Base-by-base conservation (phyloP, 2,329 filamentous ascomycete genomes). In the Coccinonectria pachysandricola region DNA sequence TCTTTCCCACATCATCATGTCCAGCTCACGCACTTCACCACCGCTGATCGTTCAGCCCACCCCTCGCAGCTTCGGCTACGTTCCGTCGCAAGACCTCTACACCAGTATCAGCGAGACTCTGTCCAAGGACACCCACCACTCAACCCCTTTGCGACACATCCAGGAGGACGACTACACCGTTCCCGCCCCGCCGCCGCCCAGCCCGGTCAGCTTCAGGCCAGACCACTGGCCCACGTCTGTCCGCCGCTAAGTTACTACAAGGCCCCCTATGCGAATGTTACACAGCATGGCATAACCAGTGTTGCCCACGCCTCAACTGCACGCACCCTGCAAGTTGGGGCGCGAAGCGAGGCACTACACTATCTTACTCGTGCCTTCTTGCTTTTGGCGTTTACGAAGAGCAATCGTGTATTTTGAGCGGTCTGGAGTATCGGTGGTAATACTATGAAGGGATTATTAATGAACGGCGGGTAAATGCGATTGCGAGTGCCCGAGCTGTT, bases 151-250 rank as follows among this genome's bases (percentile, higher is more conserved):
- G 35, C 66, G 62, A 38, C 55, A 58, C 37, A 69, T 71, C 41
- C 60, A 59, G 36, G 66, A 73, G 42, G 57, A 68, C 32, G 72
- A 77, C 51, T 78, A 75, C 55, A 61, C 64, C 16, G 71, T 76
- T 12, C 74, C 74, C n/a, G 71, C 73, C 9, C 69, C 74, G 20
- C 74, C 74, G 8, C 74, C 74, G 12, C 71, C 74, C 8, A 75
- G 68, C 40, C 74, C 74, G 6, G 68, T 78, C 46, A 69, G 68
- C 53, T 76, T 75, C 45, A 63, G 68, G 15, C 51, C 56, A 13
- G 69, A 75, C 31, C 61, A 68, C 47, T 74, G 71, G 68, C 57
- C 64, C 27, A 49, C 53, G 18, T 46, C 50, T 23, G 36, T 39
- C 23, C 47, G 42, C 27, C 49, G 42, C 31, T 53, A 37, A 48